Evolutionary conservation across 345 rosid genomes (phyloP).

Genomic region (Lepidium africanum): DNA sequence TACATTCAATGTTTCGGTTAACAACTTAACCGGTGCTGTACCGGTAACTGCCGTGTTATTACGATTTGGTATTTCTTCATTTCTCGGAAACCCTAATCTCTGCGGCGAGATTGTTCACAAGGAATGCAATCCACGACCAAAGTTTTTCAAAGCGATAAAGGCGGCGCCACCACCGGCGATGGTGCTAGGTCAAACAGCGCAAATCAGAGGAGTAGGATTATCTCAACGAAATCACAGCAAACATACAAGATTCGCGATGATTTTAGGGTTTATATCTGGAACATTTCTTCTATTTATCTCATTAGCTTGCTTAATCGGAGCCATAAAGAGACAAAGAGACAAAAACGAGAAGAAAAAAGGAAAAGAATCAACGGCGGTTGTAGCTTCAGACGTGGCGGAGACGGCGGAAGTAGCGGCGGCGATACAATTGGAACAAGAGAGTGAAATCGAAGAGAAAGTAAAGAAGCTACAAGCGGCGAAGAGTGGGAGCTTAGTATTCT

Average conservation of each 20-base stretch:
- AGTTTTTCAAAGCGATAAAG: conserved; percentile 41
- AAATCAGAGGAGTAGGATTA: conserved; percentile 37
- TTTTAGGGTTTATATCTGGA: conserved; percentile 49
- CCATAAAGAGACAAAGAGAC: conserved; percentile 42
- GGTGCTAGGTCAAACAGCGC: conserved; percentile 41
- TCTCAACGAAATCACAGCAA: conserved; percentile 25
- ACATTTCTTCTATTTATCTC: conserved; percentile 43
- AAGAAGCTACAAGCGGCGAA: conserved; percentile 60
- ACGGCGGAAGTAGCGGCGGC: conserved; percentile 47
- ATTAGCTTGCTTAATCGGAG: conserved; percentile 44
- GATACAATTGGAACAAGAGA: conserved; percentile 66
- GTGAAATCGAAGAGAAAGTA: conserved; percentile 74
- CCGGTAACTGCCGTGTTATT: conserved; percentile 54
- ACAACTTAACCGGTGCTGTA: conserved; percentile 61
- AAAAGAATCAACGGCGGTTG: conserved; percentile 22
- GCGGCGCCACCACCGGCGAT: conserved; percentile 40
- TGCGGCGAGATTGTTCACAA: conserved; percentile 87
- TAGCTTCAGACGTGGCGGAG: conserved; percentile 31
- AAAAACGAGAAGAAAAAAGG: neutral
- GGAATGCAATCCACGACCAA: conserved; percentile 56
- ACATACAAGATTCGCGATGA: conserved; percentile 36
- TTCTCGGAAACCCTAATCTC: conserved; percentile 56
- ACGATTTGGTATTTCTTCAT: conserved; percentile 56
- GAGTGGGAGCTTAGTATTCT: conserved; percentile 76
- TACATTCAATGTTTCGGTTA: conserved; percentile 59